A percentile compares a stretch with the other conserved stretches of the same genome.
phyloP scores from a whole-genome alignment of 1,284 basidiomycete genomes.

The Malassezia slooffiae region DNA sequence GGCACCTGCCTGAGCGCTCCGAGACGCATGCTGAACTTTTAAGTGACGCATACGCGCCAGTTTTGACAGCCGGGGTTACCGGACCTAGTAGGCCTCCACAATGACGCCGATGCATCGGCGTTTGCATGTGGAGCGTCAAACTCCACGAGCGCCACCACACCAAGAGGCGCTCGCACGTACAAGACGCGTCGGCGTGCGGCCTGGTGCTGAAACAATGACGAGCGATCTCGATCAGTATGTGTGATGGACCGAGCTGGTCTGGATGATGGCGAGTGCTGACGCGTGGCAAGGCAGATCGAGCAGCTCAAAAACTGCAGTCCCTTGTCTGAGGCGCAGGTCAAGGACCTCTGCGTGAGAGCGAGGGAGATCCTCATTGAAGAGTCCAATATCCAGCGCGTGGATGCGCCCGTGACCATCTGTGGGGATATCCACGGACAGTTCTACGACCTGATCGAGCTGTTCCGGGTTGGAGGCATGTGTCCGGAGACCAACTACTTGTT shows the following conservation, averaged over 20 bases:
- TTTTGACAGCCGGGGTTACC: too few species aligned
- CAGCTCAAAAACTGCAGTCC: constrained; percentile 38
- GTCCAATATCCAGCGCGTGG: constrained; percentile 89
- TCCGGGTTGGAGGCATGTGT: constrained; percentile 86
- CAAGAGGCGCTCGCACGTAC: too few species aligned
- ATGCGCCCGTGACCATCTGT: constrained; percentile 94
- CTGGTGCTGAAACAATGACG: constrained; percentile 11
- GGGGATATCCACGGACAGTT: constrained; percentile 99
- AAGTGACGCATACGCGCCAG: too few species aligned
- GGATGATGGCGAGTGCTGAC: not conserved
- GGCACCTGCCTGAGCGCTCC: too few species aligned
- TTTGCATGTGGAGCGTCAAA: too few species aligned
- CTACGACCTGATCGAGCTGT: constrained; percentile 91
- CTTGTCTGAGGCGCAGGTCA: constrained; percentile 36
- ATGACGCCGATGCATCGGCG: too few species aligned
- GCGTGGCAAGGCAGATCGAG: constrained; percentile 28
- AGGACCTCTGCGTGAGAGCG: constrained; percentile 73
- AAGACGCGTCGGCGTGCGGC: not conserved
- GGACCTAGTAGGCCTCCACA: too few species aligned
- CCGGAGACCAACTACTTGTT: constrained; percentile 96
- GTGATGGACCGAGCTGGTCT: too few species aligned
- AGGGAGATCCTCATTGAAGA: constrained; percentile 89
- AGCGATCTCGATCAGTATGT: constrained; percentile 26
- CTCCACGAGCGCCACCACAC: too few species aligned
- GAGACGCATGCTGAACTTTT: too few species aligned